phyloP scores from a whole-genome alignment of 2,329 filamentous ascomycete species.

The Pseudocercospora macadamiae region DNA sequence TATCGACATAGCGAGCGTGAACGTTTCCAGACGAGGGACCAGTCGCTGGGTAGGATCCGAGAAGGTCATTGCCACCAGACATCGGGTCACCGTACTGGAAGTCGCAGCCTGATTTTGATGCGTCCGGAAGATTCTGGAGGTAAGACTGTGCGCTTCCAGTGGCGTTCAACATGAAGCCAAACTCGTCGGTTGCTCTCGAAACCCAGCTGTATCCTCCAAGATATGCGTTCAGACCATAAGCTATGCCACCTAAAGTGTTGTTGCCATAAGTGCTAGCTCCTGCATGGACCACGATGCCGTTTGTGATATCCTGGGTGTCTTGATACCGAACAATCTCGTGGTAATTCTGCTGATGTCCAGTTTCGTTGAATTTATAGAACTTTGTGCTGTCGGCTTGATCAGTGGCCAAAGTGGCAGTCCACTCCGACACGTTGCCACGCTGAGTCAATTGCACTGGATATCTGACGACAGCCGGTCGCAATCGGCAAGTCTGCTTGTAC shows the following conservation, averaged over 20 bases:
- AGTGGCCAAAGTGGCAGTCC: neutral
- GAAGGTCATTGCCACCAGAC: neutral
- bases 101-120: conserved; percentile 9
- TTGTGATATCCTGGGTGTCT: neutral
- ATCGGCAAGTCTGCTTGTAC: neutral
- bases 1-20: neutral
- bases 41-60: neutral
- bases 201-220: conserved; percentile 16
- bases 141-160: conserved; percentile 14
- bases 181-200: neutral
- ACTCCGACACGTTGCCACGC: neutral
- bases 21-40: neutral
- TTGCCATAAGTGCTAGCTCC: neutral
- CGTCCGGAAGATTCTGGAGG: conserved; percentile 9
- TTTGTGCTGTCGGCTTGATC: neutral
- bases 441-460: conserved; percentile 7
- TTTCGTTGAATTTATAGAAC: conserved; percentile 7
- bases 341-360: conserved; percentile 5
- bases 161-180: conserved; percentile 3
- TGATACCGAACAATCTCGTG: neutral
- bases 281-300: neutral
- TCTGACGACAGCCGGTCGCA: conserved; percentile 1
- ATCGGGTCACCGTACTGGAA: conserved; percentile 11
- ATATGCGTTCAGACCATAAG: conserved; percentile 15
- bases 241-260: conserved; percentile 15